Evolutionary conservation across 306 rosid genomes (phyloP).

Genomic region (Cajanus cajan): DNA sequence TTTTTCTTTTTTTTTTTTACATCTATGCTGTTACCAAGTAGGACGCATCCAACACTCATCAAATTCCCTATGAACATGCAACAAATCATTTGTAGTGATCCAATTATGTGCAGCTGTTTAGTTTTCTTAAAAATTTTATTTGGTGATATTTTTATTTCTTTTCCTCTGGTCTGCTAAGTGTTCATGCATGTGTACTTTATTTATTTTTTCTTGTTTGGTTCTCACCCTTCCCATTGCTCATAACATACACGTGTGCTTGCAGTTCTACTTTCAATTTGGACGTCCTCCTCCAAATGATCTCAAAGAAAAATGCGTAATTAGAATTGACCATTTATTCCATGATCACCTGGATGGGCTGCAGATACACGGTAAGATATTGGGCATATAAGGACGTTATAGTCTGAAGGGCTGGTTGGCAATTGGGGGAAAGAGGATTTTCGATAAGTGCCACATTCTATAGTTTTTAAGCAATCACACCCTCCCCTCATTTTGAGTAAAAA

Average conservation of each 20-base stretch:
- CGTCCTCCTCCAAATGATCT: constrained; percentile 82
- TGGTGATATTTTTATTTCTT: constrained; percentile 13
- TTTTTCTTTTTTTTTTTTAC: background rate
- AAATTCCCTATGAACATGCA: background rate
- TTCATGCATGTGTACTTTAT: background rate
- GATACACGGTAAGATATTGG: constrained; percentile 72
- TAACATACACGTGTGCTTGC: constrained; percentile 40
- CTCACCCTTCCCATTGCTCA: background rate
- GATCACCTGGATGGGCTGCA: constrained; percentile 77
- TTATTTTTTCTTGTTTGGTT: background rate
- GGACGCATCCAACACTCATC: background rate
- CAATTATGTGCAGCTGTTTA: background rate
- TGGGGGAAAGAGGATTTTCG: constrained; percentile 8
- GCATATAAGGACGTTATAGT: constrained; percentile 21
- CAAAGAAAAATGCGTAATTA: constrained; percentile 71
- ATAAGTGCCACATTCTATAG: constrained; percentile 1
- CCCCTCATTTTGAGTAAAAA: constrained; percentile 4
- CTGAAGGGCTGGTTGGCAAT: constrained; percentile 22
- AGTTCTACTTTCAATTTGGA: constrained; percentile 94
- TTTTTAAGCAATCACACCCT: constrained; percentile 20
- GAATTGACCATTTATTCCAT: constrained; percentile 67
- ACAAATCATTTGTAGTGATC: constrained; percentile 15
- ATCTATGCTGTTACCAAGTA: constrained; percentile 6
- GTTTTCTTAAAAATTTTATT: constrained; percentile 19
- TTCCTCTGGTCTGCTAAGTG: constrained; percentile 9